A percentile compares a stretch with the other conserved stretches of the same genome.
Conservation (phyloP, 306 rosid species). For the Corylus americana region DNA sequence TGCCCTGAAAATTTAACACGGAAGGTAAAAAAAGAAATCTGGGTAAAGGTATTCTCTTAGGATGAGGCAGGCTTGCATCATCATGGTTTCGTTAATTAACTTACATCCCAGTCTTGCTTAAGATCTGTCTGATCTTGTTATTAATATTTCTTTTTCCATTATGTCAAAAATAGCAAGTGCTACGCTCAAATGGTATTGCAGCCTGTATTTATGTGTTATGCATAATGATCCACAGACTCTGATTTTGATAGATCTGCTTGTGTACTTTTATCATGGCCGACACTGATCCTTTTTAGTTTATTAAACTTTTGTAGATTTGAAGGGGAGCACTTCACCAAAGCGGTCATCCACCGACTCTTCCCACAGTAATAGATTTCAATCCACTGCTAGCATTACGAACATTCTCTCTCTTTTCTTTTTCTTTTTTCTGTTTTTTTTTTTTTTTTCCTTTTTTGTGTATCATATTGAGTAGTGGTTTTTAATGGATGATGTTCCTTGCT, state of each 20-base stretch:
- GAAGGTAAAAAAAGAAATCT: neutral
- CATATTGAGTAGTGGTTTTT: slow-evolving; percentile 15
- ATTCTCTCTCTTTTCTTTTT: neutral
- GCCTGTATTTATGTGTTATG: neutral
- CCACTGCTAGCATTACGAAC: neutral
- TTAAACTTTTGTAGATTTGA: slow-evolving; percentile 40
- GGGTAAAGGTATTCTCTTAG: neutral
- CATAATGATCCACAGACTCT: neutral
- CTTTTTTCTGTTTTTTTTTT: neutral
- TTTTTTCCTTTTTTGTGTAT: neutral
- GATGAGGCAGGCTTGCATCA: neutral
- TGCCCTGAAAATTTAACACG: neutral
- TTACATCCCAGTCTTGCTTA: neutral
- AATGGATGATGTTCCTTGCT: slow-evolving; percentile 21
- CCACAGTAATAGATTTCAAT: slow-evolving; percentile 45
- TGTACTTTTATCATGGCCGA: neutral
- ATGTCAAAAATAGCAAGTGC: neutral
- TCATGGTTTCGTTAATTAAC: neutral
- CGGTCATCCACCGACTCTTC: slow-evolving; percentile 55
- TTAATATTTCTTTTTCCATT: neutral
- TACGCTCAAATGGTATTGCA: neutral
- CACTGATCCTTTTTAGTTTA: slow-evolving; percentile 9
- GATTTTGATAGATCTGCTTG: neutral
- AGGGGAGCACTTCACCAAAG: slow-evolving; percentile 33
- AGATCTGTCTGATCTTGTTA: neutral